Evolutionary conservation across 345 rosid species (phyloP).

Genomic region (Murraya paniculata): DNA sequence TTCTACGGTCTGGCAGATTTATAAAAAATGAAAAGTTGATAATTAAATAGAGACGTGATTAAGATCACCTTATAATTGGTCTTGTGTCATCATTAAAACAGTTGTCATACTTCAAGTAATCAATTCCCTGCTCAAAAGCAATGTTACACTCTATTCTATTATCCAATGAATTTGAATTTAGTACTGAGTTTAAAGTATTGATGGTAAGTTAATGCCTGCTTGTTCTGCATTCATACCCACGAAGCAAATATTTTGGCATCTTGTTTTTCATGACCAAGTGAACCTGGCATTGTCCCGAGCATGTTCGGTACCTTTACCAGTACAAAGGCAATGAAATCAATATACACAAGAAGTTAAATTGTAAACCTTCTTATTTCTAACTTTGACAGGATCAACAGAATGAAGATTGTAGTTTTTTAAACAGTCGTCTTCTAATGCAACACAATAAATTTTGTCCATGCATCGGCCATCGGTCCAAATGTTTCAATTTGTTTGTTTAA

Average conservation of each 20-base stretch:
- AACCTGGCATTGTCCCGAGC: constrained; percentile 27
- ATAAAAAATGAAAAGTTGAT: neutral
- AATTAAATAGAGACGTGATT: neutral
- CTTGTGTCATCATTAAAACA: constrained; percentile 27
- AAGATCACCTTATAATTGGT: constrained; percentile 28
- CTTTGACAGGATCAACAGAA: neutral
- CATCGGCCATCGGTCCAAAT: neutral
- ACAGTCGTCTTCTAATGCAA: neutral
- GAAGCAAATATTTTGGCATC: constrained; percentile 27
- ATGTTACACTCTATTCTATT: neutral
- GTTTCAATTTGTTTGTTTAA: neutral
- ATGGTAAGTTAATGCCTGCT: no score
- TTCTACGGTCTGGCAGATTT: neutral
- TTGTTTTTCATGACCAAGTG: constrained; percentile 27
- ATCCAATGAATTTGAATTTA: neutral
- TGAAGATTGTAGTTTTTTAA: neutral
- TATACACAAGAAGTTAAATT: neutral
- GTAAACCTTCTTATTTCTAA: neutral
- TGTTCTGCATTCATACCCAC: constrained; percentile 20
- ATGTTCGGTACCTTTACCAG: constrained; percentile 18
- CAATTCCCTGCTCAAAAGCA: constrained; percentile 32
- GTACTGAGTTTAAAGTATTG: neutral
- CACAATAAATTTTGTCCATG: neutral
- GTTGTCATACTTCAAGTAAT: constrained; percentile 42
- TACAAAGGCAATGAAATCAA: neutral